Evolutionary conservation across 2,329 filamentous ascomycete genomes (phyloP).

Genomic region (Alternaria longipes): DNA sequence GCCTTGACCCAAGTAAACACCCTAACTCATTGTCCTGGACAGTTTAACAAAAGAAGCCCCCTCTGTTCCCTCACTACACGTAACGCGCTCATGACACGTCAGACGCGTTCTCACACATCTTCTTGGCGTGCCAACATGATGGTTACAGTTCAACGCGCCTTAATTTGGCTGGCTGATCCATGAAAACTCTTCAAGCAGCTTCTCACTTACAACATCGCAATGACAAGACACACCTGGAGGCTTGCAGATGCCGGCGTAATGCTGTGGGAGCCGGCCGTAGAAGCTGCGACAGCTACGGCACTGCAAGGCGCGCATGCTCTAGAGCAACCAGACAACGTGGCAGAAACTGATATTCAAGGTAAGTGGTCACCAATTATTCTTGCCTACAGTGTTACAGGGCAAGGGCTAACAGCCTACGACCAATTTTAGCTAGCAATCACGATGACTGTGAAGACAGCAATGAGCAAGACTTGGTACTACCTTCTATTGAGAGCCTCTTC

Average conservation of each 20-base stretch:
- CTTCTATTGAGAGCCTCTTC: background rate
- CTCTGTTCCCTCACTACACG: constrained; percentile 4
- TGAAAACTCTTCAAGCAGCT: background rate
- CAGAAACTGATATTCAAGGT: background rate
- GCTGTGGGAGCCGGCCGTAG: constrained; percentile 8
- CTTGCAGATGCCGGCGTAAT: background rate
- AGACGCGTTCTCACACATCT: background rate
- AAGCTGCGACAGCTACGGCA: background rate
- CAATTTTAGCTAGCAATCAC: background rate
- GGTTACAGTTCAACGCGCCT: background rate
- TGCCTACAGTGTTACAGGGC: background rate
- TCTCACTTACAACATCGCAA: background rate
- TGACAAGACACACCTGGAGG: constrained; percentile 3
- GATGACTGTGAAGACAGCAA: background rate
- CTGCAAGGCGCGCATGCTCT: background rate
- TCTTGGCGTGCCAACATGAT: background rate
- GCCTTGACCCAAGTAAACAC: no score
- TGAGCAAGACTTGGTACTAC: background rate
- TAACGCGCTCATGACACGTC: constrained; percentile 5
- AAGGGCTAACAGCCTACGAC: background rate
- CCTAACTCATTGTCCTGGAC: background rate
- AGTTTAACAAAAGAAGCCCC: no score
- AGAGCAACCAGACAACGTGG: background rate
- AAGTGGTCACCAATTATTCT: background rate
- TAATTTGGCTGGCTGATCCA: background rate